phyloP scores from a whole-genome alignment of 1,284 basidiomycete genomes.

The Hymenochaete sp. region DNA sequence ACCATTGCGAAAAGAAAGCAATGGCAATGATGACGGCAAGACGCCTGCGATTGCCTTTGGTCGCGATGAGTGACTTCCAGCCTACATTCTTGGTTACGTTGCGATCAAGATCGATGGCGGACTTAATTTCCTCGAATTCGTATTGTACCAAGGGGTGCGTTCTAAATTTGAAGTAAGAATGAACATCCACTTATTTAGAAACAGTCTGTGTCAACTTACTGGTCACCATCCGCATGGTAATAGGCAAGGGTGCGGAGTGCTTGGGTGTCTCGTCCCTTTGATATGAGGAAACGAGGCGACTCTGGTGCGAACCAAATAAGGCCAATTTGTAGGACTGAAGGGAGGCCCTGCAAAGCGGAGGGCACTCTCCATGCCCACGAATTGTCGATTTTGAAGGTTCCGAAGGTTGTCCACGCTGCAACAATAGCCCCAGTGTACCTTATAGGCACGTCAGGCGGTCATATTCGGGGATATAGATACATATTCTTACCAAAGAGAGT shows the following conservation, averaged over 20 bases:
- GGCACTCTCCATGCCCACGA: slow-evolving; percentile 57
- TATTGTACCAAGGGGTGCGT: slow-evolving; percentile 51
- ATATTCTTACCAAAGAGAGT: slow-evolving; percentile 49
- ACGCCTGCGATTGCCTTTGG: slow-evolving; percentile 45
- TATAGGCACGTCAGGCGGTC: too few relatives aligned
- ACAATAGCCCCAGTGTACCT: slow-evolving; percentile 22
- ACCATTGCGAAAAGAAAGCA: slow-evolving; percentile 59
- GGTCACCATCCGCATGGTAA: slow-evolving; percentile 46
- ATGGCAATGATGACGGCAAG: slow-evolving; percentile 48
- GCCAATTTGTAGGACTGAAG: slow-evolving; percentile 45
- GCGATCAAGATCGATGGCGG: slow-evolving; percentile 42
- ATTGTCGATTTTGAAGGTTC: slow-evolving; percentile 43
- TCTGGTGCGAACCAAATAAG: slow-evolving; percentile 51
- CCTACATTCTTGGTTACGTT: slow-evolving; percentile 34
- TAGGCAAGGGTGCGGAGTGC: slow-evolving; percentile 42
- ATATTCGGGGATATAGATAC: too few relatives aligned
- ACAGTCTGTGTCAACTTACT: slow-evolving; percentile 26
- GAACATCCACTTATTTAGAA: neutral
- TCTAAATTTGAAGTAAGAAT: slow-evolving; percentile 20
- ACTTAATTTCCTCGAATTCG: slow-evolving; percentile 54
- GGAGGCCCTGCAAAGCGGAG: slow-evolving; percentile 50
- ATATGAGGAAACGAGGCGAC: slow-evolving; percentile 51
- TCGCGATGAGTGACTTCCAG: slow-evolving; percentile 42
- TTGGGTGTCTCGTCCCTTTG: slow-evolving; percentile 40
- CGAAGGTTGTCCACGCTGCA: slow-evolving; percentile 51